Conservation (phyloP, 1,284 basidiomycete genomes). For the Golubevia sp. region DNA sequence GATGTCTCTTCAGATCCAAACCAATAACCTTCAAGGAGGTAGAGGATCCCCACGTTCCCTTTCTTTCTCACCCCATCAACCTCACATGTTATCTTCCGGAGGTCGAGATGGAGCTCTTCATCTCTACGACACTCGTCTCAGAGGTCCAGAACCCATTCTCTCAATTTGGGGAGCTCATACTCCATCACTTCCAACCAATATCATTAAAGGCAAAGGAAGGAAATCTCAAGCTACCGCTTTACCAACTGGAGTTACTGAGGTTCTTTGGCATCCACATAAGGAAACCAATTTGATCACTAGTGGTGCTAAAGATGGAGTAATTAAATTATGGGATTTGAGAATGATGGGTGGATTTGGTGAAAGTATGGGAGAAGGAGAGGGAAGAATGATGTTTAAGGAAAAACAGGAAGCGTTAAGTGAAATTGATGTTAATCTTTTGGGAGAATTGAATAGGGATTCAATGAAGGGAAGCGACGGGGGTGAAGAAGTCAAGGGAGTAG, state of each 20-base stretch:
- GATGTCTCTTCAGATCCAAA: not conserved
- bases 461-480: too few species aligned
- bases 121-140: conserved; percentile 40
- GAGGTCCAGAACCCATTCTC: conserved; percentile 20
- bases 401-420: not conserved
- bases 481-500: not conserved
- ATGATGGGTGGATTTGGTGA: conserved; percentile 1
- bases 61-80: not conserved
- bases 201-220: not conserved
- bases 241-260: not conserved
- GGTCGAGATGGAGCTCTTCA: conserved; percentile 51
- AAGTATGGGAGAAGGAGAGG: not conserved
- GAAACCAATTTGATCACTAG: not conserved
- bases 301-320: conserved; percentile 25
- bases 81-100: conserved; percentile 34
- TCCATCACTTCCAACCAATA: not conserved
- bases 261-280: not conserved
- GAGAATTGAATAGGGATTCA: not conserved
- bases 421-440: not conserved
- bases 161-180: conserved; percentile 43
- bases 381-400: not conserved
- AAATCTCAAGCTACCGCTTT: not conserved
- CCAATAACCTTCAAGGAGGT: not conserved
- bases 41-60: not conserved
- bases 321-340: conserved; percentile 56